Evolutionary conservation across 2,329 filamentous ascomycete species (phyloP).

Genomic region (Huntiella omanensis): DNA sequence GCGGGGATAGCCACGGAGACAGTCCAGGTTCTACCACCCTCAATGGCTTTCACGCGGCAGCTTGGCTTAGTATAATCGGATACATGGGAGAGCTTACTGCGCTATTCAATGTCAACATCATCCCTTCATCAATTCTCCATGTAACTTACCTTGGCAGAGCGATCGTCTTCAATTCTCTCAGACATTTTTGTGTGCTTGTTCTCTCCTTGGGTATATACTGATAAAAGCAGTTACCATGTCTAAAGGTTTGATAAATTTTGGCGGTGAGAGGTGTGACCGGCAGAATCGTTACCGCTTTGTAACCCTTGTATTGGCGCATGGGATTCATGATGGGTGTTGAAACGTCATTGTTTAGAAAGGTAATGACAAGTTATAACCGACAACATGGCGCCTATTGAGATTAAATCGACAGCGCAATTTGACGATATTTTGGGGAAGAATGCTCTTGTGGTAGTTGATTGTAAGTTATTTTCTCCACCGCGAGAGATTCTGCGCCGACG

Average conservation of each 20-base stretch:
- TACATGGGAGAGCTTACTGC: conserved; percentile 28
- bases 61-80: conserved; percentile 38
- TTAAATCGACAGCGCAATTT: conserved; percentile 53
- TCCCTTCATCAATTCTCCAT: too few relatives aligned
- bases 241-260: neutral
- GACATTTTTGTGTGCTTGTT: neutral
- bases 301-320: too few relatives aligned
- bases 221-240: neutral
- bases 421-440: conserved; percentile 51
- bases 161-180: conserved; percentile 6
- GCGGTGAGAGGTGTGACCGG: neutral
- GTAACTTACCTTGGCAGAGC: conserved; percentile 8
- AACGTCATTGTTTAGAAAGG: too few relatives aligned
- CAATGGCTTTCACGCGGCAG: conserved; percentile 45
- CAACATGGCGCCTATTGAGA: conserved; percentile 31
- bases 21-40: conserved; percentile 49
- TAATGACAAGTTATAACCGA: neutral
- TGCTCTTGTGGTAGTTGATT: conserved; percentile 73
- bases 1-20: conserved; percentile 61
- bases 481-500: neutral
- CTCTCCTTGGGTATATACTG: too few relatives aligned
- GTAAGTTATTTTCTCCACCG: conserved; percentile 33
- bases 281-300: neutral
- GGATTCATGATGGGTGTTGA: too few relatives aligned
- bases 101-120: conserved; percentile 19